Evolutionary conservation across 148 eudicot genomes (phyloP), one percentile per base, ranked within the genome.

Genomic region (Pharnaceum exiguum): DNA sequence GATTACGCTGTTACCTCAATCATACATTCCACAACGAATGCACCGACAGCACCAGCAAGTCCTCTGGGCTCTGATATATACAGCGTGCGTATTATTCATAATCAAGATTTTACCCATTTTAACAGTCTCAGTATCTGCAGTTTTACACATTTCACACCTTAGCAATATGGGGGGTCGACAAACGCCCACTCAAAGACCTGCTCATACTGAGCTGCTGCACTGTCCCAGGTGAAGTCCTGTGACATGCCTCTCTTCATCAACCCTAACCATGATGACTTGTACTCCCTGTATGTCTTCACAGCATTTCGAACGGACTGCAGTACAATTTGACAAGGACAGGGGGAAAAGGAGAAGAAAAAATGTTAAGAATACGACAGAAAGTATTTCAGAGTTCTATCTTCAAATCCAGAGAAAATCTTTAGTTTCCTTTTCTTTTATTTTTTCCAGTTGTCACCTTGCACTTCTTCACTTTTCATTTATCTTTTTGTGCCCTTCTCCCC

Each of bases 221-320:
- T 83, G n/a, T 89, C 80, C 99, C 99, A 93, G 1, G 96, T 75
- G 56, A 52, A 79, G 49, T 93, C 80, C 47, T 75, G 73, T 62
- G 75, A 71, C 99, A 93, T 89, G 47, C 99, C 96, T 63, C 99
- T 77, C 71, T 76, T 93, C 95, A 89, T 82, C 62, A 93, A 61
- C 45, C 95, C 91, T 6, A 73, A 75, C 99, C 99, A 93, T 26
- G 99, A 93, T 7, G 76, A 18, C 69, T 83, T 93, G 71, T 79
- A 69, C 13, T 83, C 83, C 59, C 61, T 69, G 77, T 85, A 93
- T 5, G 99, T 93, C 66, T 12, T 63, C 40, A 86, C 39, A 0
- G 96, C 96, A 2, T 70, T 29, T 53, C 68, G 65, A 40, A 86
- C 46, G 6, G 87, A 76, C 99, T 93, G 83, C n/a, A 35, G n/a